phyloP scores from a whole-genome alignment of 2,329 filamentous ascomycete species.

The Macrophomina pseudophaseolina region DNA sequence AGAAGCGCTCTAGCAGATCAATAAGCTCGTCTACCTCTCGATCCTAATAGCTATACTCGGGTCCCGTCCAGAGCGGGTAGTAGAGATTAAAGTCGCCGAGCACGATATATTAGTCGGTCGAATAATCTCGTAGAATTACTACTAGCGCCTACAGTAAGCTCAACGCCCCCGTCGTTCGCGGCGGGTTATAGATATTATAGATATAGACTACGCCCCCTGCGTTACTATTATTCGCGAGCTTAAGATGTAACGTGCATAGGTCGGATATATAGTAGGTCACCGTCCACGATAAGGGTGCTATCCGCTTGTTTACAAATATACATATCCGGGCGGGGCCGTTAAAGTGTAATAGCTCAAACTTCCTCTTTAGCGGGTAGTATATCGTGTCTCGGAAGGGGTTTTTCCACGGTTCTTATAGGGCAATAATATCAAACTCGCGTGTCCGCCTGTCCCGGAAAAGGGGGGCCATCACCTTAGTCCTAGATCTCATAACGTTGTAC shows the following conservation, averaged over 20 bases:
- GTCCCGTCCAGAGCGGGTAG: conserved; percentile 24
- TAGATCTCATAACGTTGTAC: conserved; percentile 33
- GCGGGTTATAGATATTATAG: conserved; percentile 34
- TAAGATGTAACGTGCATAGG: conserved; percentile 30
- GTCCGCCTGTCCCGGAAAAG: conserved; percentile 33
- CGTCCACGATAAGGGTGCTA: conserved; percentile 30
- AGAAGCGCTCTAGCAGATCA: neutral
- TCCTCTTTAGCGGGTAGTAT: conserved; percentile 29
- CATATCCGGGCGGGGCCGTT: conserved; percentile 31
- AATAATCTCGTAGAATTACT: conserved; percentile 14
- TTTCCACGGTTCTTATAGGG: conserved; percentile 33
- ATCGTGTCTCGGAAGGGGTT: conserved; percentile 33
- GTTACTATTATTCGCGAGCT: conserved; percentile 14
- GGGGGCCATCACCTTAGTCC: conserved; percentile 33
- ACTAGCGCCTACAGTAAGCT: conserved; percentile 9
- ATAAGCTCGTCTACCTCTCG: neutral
- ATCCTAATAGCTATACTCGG: neutral
- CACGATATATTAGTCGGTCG: conserved; percentile 17
- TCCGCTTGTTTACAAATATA: conserved; percentile 35
- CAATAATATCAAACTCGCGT: conserved; percentile 33
- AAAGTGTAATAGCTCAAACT: neutral
- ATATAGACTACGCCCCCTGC: conserved; percentile 21
- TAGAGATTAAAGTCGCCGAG: conserved; percentile 30
- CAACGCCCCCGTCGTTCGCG: conserved; percentile 18
- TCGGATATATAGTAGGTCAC: conserved; percentile 31